phyloP scores from a whole-genome alignment of 2,329 filamentous ascomycete genomes.

The Epichloe sylvatica region DNA sequence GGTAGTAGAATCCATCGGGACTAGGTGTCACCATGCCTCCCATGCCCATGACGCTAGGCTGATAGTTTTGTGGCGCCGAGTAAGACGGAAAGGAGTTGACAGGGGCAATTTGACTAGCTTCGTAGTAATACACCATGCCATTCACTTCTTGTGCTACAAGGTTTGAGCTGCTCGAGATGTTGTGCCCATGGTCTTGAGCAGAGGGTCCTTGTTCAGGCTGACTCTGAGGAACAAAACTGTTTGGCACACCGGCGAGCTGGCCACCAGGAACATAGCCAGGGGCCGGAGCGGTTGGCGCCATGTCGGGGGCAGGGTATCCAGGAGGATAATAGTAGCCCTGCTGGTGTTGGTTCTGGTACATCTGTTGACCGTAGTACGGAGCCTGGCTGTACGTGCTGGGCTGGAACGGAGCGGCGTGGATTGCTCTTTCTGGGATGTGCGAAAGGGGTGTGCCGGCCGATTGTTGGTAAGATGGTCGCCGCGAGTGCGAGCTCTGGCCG shows the following conservation, averaged over 20 bases:
- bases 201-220: conserved; percentile 24
- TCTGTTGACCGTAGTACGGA: conserved; percentile 42
- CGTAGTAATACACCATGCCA: conserved; percentile 92
- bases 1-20: conserved; percentile 57
- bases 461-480: conserved; percentile 56
- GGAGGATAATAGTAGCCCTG: conserved; percentile 57
- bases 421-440: conserved; percentile 83
- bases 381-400: conserved; percentile 51
- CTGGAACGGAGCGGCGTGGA: conserved; percentile 83
- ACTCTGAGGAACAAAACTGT: conserved; percentile 28
- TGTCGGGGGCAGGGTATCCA: conserved; percentile 32
- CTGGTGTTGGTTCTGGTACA: conserved; percentile 24
- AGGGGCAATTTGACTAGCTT: conserved; percentile 56
- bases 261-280: conserved; percentile 44
- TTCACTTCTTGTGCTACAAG: conserved; percentile 76
- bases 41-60: conserved; percentile 50
- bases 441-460: conserved; percentile 70
- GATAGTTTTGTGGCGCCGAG: conserved; percentile 38
- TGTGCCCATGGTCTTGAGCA: conserved; percentile 18
- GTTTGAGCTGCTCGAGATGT: conserved; percentile 22
- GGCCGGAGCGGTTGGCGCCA: conserved; percentile 35
- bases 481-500: conserved; percentile 46
- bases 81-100: conserved; percentile 35
- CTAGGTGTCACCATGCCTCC: conserved; percentile 65
- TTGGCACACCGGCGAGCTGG: conserved; percentile 29